Conservation (phyloP, 176 grass and related monocot species). For the Raddia distichophylla region DNA sequence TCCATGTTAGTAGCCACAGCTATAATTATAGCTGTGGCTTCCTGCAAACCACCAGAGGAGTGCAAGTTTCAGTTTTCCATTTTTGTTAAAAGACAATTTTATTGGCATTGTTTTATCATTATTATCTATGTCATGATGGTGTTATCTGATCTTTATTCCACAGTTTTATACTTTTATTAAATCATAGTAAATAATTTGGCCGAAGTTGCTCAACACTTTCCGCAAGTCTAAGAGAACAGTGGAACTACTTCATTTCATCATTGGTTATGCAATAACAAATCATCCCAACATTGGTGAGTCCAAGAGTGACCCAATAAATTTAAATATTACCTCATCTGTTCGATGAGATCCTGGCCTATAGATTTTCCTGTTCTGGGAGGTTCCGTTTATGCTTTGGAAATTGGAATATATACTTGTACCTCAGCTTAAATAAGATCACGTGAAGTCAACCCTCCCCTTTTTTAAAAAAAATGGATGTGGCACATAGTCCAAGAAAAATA, state of each 20-base stretch:
- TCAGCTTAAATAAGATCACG: not conserved
- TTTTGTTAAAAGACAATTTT: too few species aligned
- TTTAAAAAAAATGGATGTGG: not conserved
- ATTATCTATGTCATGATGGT: not conserved
- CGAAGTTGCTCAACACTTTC: not conserved
- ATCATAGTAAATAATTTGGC: not conserved
- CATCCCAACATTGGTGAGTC: not conserved
- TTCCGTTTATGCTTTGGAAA: not conserved
- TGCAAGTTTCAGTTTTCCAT: not conserved
- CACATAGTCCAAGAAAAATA: too few species aligned
- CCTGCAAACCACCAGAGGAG: not conserved
- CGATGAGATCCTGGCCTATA: not conserved
- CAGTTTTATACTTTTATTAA: too few species aligned
- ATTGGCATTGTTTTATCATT: too few species aligned
- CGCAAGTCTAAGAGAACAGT: not conserved
- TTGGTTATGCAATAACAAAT: not conserved
- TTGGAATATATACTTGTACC: not conserved
- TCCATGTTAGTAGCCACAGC: not conserved
- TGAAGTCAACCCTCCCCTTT: not conserved
- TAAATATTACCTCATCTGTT: not conserved
- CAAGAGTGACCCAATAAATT: not conserved
- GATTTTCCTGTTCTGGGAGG: not conserved
- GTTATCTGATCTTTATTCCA: not conserved
- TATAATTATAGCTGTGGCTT: not conserved
- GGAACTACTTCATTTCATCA: not conserved